phyloP scores from a whole-genome alignment of 805 yeast genomes.

The Myxozyma sirexii region DNA sequence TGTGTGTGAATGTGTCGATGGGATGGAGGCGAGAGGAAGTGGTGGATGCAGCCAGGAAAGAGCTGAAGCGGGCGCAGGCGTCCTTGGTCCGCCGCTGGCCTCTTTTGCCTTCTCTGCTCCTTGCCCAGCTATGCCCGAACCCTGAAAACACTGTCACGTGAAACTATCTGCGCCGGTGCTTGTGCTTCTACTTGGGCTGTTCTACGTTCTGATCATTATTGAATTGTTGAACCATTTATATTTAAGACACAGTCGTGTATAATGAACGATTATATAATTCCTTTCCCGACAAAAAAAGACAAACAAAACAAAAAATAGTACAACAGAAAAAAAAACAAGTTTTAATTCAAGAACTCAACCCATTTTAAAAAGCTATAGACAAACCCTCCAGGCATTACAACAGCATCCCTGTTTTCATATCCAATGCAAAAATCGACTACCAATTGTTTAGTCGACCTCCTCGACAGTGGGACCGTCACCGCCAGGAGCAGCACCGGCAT shows the following conservation, averaged over 20 bases:
- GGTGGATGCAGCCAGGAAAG: background rate
- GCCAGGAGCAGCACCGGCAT: constrained; percentile 53
- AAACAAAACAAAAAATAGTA: constrained; percentile 5
- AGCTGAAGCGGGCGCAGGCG: too few relatives aligned
- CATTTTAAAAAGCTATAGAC: constrained; percentile 1
- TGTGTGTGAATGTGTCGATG: background rate
- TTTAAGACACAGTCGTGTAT: background rate
- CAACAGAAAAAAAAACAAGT: constrained; percentile 3
- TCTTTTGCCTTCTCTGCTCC: too few relatives aligned
- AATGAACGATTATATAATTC: constrained; percentile 2
- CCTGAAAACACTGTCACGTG: too few relatives aligned
- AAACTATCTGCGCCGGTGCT: too few relatives aligned
- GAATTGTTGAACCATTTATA: background rate
- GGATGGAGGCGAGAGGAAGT: background rate
- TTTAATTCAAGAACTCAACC: background rate
- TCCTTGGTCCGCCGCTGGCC: too few relatives aligned
- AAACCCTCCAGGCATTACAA: constrained; percentile 5
- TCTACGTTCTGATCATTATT: too few relatives aligned
- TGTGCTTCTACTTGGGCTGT: too few relatives aligned
- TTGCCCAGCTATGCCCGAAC: too few relatives aligned
- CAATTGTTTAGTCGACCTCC: constrained; percentile 64
- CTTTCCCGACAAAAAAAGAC: constrained; percentile 2
- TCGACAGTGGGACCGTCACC: constrained; percentile 75
- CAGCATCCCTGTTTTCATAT: background rate
- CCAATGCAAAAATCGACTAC: background rate